Percentiles rank a stretch among this genome's conserved stretches.
phyloP scores from a whole-genome alignment of 371 early-diverging fungal genomes.

The Scutellospora calospora region DNA sequence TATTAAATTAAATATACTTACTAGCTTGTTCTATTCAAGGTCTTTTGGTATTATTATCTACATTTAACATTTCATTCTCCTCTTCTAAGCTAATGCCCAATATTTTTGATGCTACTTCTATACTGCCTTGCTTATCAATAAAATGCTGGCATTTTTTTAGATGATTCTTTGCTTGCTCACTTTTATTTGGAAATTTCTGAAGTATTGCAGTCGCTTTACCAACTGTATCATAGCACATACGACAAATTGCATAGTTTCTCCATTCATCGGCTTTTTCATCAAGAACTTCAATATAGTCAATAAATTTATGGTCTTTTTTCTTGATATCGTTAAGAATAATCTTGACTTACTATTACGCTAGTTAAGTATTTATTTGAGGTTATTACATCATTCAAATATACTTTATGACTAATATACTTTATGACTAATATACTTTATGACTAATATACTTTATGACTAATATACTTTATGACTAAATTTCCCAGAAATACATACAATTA shows the following conservation, averaged over 20 bases:
- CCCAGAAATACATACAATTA: no score
- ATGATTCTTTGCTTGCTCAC: not conserved
- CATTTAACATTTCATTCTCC: not conserved
- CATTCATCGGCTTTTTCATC: not conserved
- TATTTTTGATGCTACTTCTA: not conserved
- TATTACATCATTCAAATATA: no score
- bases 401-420: no score
- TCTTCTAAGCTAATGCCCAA: not conserved
- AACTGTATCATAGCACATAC: not conserved
- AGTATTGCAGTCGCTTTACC: not conserved
- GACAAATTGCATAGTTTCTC: slow-evolving; percentile 13
- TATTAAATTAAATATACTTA: not conserved
- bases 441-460: no score
- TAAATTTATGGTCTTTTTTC: not conserved
- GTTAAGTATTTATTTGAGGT: no score
- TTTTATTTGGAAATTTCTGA: slow-evolving; percentile 14
- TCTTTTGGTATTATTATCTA: not conserved
- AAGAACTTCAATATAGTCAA: not conserved
- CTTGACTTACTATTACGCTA: no score
- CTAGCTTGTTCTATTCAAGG: not conserved
- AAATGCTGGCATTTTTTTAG: slow-evolving; percentile 19
- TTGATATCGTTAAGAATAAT: no score
- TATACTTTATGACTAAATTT: no score
- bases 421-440: no score
- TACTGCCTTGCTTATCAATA: not conserved